Base-by-base conservation (phyloP, 192 early-diverging fungal species). In the Linderina pennispora region DNA sequence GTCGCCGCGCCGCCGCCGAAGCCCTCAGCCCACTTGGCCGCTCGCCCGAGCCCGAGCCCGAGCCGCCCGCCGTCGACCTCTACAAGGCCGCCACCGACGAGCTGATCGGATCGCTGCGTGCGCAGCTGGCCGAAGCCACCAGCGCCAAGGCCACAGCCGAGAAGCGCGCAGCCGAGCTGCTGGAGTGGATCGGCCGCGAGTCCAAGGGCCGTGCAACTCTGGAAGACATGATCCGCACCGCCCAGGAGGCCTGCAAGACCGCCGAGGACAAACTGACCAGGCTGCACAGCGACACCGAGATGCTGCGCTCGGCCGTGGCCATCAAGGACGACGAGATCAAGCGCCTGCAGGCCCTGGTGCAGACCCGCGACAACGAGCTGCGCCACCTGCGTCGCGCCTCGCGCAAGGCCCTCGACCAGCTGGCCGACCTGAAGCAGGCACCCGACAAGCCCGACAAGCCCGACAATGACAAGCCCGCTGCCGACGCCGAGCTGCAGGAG, bases 201-300 rank as follows among this genome's bases (percentile, higher is more conserved):
- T 72, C 68, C 44, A 72, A 72, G 57, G 62, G 68, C 45, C 68
- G 68, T 7, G 68, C 61, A 39, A 44, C 61, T 45, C 68, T 72
- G n/a, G 68, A 72, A 23, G 62, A 64, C 45, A 72, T 72, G 68
- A 65, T 72, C 32, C 43, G 62, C 40, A 72, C 68, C 5, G 68
- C 68, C 14, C 68, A 72, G 58, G 61, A 72, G 49, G 68, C 68
- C 33, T 65, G 68, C 62, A 72, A 60, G 53, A 33, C 61, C 50
- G 68, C 54, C 13, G 62, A 72, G 35, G 57, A 60, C 11, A 56
- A 61, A 53, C 36, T 72, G 0, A 53, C 47, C 14, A 18, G 48
- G 26, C 61, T 70, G 60, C 28, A 45, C 23, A 43, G 22, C 14
- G 69, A 72, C 16, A 20, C 45, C 11, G 55, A 55, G 5, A 17